phyloP scores from a whole-genome alignment of 495 filamentous ascomycete genomes.

The Penicillium soppii region DNA sequence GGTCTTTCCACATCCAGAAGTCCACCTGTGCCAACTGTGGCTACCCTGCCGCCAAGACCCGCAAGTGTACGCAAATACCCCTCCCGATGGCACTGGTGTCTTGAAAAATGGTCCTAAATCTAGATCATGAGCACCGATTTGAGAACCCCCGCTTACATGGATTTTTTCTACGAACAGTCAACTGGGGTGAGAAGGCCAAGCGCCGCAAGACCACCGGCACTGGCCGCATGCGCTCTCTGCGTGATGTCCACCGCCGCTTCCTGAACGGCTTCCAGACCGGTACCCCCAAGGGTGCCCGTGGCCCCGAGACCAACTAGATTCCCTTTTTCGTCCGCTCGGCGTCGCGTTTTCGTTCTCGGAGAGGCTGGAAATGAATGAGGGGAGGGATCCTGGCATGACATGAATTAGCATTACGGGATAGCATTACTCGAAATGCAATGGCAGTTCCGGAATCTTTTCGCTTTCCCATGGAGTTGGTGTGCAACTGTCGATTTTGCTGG shows the following conservation, averaged over 20 bases:
- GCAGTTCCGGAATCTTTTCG: slow-evolving; percentile 40
- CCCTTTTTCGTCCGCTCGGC: slow-evolving; percentile 33
- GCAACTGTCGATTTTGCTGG: slow-evolving; percentile 30
- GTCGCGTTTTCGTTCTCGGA: slow-evolving; percentile 47
- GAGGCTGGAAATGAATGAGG: slow-evolving; percentile 42
- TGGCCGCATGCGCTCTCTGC: slow-evolving; percentile 89
- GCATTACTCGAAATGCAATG: slow-evolving; percentile 36
- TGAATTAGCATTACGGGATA: slow-evolving; percentile 44
- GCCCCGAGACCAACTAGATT: slow-evolving; percentile 53
- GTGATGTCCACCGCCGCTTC: slow-evolving; percentile 84
- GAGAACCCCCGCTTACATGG: slow-evolving; percentile 30
- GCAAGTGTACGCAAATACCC: slow-evolving; percentile 83
- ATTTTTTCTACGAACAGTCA: slow-evolving; percentile 60
- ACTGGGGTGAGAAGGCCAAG: slow-evolving; percentile 99
- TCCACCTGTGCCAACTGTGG: slow-evolving; percentile 95
- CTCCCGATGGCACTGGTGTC: slow-evolving; percentile 18
- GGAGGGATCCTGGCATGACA: slow-evolving; percentile 42
- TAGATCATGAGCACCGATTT: slow-evolving; percentile 4
- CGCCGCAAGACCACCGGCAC: slow-evolving; percentile 98
- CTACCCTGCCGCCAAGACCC: slow-evolving; percentile 93
- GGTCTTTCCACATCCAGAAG: slow-evolving; percentile 99
- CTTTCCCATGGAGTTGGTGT: slow-evolving; percentile 45
- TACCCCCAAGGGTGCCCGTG: slow-evolving; percentile 79
- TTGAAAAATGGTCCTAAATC: slow-evolving; percentile 9
- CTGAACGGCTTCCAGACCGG: slow-evolving; percentile 96